phyloP scores from a whole-genome alignment of 2,329 filamentous ascomycete genomes.

The Thelonectria rubi region DNA sequence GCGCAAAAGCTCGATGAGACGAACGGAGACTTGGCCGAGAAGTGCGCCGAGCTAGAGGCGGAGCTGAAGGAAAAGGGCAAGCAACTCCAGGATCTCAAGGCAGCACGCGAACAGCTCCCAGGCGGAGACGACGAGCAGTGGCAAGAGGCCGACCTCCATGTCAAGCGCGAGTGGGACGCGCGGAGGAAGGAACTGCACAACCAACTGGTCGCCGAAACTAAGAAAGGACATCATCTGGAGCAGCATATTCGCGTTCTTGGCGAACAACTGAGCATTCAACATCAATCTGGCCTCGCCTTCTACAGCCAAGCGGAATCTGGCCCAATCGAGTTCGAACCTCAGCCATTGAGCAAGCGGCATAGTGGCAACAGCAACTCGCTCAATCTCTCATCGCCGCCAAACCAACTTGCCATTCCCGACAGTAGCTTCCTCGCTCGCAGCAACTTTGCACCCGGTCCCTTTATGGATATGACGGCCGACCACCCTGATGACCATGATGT shows the following conservation, averaged over 20 bases:
- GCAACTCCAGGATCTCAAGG: slow-evolving; percentile 78
- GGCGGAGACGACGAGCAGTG: slow-evolving; percentile 68
- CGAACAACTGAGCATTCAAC: slow-evolving; percentile 56
- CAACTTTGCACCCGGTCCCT: slow-evolving; percentile 63
- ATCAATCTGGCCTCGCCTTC: slow-evolving; percentile 54
- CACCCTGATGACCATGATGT: slow-evolving; percentile 56
- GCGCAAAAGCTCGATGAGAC: slow-evolving; percentile 62
- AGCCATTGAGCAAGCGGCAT: slow-evolving; percentile 52
- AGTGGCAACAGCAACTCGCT: slow-evolving; percentile 60
- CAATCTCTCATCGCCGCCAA: slow-evolving; percentile 51
- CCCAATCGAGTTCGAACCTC: slow-evolving; percentile 58
- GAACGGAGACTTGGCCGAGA: slow-evolving; percentile 70
- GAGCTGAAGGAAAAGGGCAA: slow-evolving; percentile 73
- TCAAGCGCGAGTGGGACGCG: slow-evolving; percentile 65
- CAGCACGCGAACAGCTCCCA: slow-evolving; percentile 70
- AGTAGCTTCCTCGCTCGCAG: slow-evolving; percentile 59
- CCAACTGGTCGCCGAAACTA: slow-evolving; percentile 57
- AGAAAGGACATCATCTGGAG: slow-evolving; percentile 57
- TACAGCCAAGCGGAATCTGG: slow-evolving; percentile 58
- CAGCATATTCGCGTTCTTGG: slow-evolving; percentile 56
- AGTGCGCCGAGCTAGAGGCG: slow-evolving; percentile 72
- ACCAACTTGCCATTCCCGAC: slow-evolving; percentile 50
- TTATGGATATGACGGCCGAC: slow-evolving; percentile 58
- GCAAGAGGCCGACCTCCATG: slow-evolving; percentile 60
- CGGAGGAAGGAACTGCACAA: slow-evolving; percentile 63